A percentile compares a stretch with the other conserved stretches of the same genome.
These are phyloP conservation scores for Tricholoma flavovirens DNA, from an alignment of 768 basidiomycete genomes.

Conservation along the genomic window DNA sequence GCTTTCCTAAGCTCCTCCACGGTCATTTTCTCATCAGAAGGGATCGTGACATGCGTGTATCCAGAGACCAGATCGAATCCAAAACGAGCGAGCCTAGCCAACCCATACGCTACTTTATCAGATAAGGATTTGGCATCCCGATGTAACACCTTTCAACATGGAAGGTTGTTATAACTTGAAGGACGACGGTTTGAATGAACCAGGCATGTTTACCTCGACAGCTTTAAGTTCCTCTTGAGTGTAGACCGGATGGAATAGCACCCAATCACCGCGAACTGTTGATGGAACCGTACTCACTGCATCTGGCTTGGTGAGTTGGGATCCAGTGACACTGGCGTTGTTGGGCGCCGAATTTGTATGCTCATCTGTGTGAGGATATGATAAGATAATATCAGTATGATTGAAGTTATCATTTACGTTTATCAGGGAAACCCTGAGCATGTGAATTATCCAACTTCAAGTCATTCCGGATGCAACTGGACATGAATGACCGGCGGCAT, in stretches of 20 bases:
- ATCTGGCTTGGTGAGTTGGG: conserved; percentile 34
- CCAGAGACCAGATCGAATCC: conserved; percentile 82
- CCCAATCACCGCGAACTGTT: conserved; percentile 74
- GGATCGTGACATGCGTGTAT: conserved; percentile 72
- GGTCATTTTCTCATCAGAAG: conserved; percentile 56
- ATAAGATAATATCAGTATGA: not conserved
- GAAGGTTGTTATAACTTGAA: not conserved
- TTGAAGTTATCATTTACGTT: conserved; percentile 9
- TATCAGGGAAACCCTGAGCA: conserved; percentile 17
- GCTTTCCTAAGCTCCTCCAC: conserved; percentile 67
- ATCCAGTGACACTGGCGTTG: no score
- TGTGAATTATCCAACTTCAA: no score
- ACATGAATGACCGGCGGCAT: conserved; percentile 15
- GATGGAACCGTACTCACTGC: conserved; percentile 51
- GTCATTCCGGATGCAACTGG: conserved; percentile 5
- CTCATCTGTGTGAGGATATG: conserved; percentile 9
- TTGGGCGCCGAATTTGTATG: conserved; percentile 11
- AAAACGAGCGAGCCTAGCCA: conserved; percentile 56
- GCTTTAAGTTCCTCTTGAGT: conserved; percentile 64
- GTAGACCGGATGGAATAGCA: conserved; percentile 91
- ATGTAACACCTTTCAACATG: conserved; percentile 56
- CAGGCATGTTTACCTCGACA: conserved; percentile 47
- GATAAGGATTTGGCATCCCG: conserved; percentile 54
- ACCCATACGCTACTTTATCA: conserved; percentile 66
- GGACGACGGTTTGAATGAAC: not conserved